phyloP scores from a whole-genome alignment of 2,329 filamentous ascomycete genomes.

The Penicillium aurantiogriseum region DNA sequence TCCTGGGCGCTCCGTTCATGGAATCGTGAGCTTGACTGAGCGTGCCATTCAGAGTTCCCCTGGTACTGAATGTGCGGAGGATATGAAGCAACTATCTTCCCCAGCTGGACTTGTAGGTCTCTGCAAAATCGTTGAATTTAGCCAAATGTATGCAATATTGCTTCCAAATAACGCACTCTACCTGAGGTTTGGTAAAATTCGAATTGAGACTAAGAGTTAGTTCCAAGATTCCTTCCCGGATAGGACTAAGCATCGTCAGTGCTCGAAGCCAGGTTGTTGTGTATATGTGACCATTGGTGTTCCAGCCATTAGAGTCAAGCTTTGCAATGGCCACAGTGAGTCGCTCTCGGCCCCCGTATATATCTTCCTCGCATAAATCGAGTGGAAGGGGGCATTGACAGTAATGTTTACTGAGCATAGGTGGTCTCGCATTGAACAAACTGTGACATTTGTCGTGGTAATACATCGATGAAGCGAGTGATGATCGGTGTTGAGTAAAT shows the following conservation, averaged over 20 bases:
- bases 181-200: neutral
- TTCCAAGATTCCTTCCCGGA: neutral
- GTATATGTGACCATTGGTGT: neutral
- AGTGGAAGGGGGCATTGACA: neutral
- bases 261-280: neutral
- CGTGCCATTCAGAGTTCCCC: neutral
- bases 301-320: neutral
- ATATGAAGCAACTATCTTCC: neutral
- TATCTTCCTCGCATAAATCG: neutral
- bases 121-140: neutral
- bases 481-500: neutral
- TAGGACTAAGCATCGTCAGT: neutral
- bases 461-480: neutral
- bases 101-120: neutral
- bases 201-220: neutral
- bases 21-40: neutral
- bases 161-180: neutral
- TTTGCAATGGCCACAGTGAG: neutral
- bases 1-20: neutral
- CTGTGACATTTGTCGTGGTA: neutral
- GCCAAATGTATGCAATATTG: neutral
- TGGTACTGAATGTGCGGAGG: neutral
- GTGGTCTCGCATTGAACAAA: neutral
- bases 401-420: neutral
- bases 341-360: neutral